A percentile compares a stretch with the other conserved stretches of the same genome.
Conservation (phyloP, 2,329 filamentous ascomycete species). For the Aschersonia sp. region DNA sequence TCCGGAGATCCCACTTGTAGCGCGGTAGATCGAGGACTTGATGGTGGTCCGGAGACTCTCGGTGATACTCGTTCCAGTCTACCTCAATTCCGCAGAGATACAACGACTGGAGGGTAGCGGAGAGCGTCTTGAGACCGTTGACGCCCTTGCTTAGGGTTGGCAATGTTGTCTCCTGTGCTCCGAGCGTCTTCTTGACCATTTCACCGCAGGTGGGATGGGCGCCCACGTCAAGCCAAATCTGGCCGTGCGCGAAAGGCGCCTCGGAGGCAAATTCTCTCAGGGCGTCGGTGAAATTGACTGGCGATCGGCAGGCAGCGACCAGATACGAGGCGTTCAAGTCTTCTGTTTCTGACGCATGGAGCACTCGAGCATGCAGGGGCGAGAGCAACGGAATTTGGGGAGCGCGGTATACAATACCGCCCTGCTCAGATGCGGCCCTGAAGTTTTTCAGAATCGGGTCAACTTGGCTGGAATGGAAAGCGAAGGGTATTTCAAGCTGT, state of each 20-base stretch:
- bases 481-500: slow-evolving; percentile 34
- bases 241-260: background rate
- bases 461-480: slow-evolving; percentile 39
- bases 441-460: slow-evolving; percentile 44
- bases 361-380: slow-evolving; percentile 32
- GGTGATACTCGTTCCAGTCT: background rate
- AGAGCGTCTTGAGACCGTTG: background rate
- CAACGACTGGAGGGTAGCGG: background rate
- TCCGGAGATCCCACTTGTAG: background rate
- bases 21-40: background rate
- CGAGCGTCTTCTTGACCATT: background rate
- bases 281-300: background rate
- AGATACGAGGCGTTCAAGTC: background rate
- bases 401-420: background rate
- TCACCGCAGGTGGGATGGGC: background rate
- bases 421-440: slow-evolving; percentile 24
- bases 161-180: background rate
- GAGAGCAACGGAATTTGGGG: slow-evolving; percentile 46
- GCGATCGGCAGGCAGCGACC: background rate
- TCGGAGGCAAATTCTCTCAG: background rate
- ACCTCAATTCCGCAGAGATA: background rate
- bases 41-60: background rate
- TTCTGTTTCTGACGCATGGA: background rate
- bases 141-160: background rate
- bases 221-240: background rate